Evolutionary conservation across 2,329 filamentous ascomycete species (phyloP), one percentile per base, ranked within the genome.

Genomic region (Epichloe amarillans): DNA sequence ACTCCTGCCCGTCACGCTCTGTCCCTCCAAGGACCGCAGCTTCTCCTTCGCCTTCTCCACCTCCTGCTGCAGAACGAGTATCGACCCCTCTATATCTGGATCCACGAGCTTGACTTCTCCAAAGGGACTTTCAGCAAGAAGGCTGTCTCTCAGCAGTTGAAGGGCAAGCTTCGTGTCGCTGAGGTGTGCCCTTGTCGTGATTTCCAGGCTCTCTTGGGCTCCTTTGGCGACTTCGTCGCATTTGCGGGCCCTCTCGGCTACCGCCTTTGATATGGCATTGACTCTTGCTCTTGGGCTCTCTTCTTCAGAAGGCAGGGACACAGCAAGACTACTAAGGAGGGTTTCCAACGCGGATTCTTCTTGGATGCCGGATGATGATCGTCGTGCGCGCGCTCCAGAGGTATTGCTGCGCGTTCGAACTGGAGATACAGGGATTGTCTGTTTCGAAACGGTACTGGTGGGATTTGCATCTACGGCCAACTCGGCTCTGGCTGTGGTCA

Each of bases 121-220:
- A 57, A 70, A 78, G 4, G 69, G 63, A 33, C 70, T 77, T 56
- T 81, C 77, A 0, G 74, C 73, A 2, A 80, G 62, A 1, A 80
- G 62, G 40, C 72, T 76, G 52, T 77, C 75, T 5, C 69, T 64
- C 15, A 80, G 60, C 8, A 76, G 57, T 54, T 75, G 71, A 1
- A 79, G 58, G 0, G 76, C 76, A 3, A 67, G 60, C 17, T 69
- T 66, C 0, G 70, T 68, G 52, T 81, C 77, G 0, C 69, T 61
- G 0, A 81, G 57, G 10, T 74, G 69, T 0, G 65, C 60, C 1
- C 65, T 63, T 0, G 70, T 64, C 0, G 62, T 63, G 0, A 55
- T 56, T 57, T 81, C 78, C n/a, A 77, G 74, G 0, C 69, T 69
- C 14, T 71, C 69, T 55, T 81, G 77, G 0, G 72, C 65, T 53